Percentiles rank a stretch among this genome's conserved stretches.
These are phyloP conservation scores for Dactylella cylindrospora DNA, from an alignment of 2,329 filamentous ascomycete genomes.

Conservation along the genomic window DNA sequence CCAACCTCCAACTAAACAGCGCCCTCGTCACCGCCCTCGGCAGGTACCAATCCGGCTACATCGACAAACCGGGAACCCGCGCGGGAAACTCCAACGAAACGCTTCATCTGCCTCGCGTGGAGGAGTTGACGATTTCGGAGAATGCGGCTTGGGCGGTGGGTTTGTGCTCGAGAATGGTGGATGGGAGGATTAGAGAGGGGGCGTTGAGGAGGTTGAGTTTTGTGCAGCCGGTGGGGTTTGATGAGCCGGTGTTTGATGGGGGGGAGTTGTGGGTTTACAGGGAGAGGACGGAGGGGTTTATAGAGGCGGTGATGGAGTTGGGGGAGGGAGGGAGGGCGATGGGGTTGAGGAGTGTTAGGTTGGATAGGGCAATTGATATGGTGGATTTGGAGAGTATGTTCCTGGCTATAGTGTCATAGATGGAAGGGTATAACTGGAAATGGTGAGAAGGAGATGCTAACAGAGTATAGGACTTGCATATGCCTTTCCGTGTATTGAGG, in stretches of 20 bases:
- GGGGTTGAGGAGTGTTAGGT: constrained; percentile 3
- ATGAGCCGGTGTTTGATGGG: not conserved
- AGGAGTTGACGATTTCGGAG: constrained; percentile 8
- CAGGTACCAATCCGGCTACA: no score
- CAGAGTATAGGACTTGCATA: constrained; percentile 5
- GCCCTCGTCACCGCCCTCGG: no score
- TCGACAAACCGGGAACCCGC: no score
- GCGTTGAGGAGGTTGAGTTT: constrained; percentile 4
- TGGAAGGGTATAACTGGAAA: not conserved
- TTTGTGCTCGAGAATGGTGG: not conserved
- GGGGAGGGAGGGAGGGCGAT: constrained; percentile 1
- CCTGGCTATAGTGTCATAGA: not conserved
- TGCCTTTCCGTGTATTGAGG: constrained; percentile 1
- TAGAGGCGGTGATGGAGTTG: constrained; percentile 1
- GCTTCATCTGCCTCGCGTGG: not conserved
- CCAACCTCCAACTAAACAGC: no score
- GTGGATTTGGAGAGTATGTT: constrained; percentile 6
- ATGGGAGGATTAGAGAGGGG: not conserved
- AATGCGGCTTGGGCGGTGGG: constrained; percentile 1
- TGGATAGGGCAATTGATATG: constrained; percentile 4
- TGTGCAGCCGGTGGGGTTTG: constrained; percentile 5
- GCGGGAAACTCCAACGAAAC: no score
- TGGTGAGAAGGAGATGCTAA: no score
- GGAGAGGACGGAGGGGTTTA: not conserved
- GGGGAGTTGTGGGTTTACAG: constrained; percentile 1